Percentiles rank a stretch among this genome's conserved stretches.
phyloP scores from a whole-genome alignment of 2,329 filamentous ascomycete species.

The Aspergillus ruber region DNA sequence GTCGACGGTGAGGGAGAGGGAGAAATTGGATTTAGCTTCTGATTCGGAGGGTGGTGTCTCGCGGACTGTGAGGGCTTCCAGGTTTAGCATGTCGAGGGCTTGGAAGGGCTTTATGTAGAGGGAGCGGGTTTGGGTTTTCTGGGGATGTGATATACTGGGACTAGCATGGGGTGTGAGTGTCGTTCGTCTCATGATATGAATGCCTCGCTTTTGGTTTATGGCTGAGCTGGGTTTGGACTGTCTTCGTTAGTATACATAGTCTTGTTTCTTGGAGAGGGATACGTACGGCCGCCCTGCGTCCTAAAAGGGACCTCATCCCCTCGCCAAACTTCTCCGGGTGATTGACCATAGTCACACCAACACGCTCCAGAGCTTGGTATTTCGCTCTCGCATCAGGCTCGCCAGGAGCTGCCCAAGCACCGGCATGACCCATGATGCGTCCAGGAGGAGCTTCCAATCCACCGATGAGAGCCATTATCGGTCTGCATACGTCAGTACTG shows the following conservation, averaged over 20 bases:
- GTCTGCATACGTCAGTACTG: slow-evolving; percentile 39
- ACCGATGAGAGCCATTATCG: slow-evolving; percentile 65
- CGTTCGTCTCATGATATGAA: slow-evolving; percentile 44
- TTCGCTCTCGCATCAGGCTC: slow-evolving; percentile 62
- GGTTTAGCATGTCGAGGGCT: slow-evolving; percentile 51
- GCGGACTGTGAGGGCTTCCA: slow-evolving; percentile 42
- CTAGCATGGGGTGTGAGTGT: slow-evolving; percentile 6
- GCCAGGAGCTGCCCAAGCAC: slow-evolving; percentile 62
- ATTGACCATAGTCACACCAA: slow-evolving; percentile 63
- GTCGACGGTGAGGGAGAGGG: slow-evolving; percentile 60
- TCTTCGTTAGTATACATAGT: slow-evolving; percentile 2
- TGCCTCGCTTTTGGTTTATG: slow-evolving; percentile 41
- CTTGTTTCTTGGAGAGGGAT: neutral
- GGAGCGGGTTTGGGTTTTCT: slow-evolving; percentile 38
- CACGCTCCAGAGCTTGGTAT: slow-evolving; percentile 58
- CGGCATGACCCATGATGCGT: slow-evolving; percentile 72
- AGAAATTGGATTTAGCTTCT: slow-evolving; percentile 35
- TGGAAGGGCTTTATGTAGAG: slow-evolving; percentile 52
- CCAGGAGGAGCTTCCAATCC: slow-evolving; percentile 59
- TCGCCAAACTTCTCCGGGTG: slow-evolving; percentile 70
- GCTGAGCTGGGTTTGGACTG: slow-evolving; percentile 17
- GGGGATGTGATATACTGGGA: neutral
- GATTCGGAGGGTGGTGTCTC: slow-evolving; percentile 21
- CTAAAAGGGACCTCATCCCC: slow-evolving; percentile 58
- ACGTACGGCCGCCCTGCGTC: slow-evolving; percentile 12